A percentile compares a stretch with the other conserved stretches of the same genome.
These are phyloP conservation scores for Kluyveromyces wickerhamii DNA, from an alignment of 805 yeast species.

Conservation along the genomic window DNA sequence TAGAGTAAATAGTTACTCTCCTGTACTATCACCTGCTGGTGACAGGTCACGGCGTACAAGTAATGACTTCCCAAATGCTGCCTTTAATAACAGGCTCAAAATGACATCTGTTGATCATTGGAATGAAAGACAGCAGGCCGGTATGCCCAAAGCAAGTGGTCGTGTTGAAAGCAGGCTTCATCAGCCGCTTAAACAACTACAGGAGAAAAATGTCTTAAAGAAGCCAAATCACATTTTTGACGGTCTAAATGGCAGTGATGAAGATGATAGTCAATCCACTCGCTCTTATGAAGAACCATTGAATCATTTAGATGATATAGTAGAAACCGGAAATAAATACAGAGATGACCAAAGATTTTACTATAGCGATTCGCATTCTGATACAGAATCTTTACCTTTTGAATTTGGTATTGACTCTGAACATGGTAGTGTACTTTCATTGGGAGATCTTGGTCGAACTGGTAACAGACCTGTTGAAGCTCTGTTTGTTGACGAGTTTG, in stretches of 20 bases:
- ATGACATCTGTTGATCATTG: background rate
- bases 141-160: background rate
- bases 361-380: slow-evolving; percentile 7
- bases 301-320: background rate
- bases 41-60: slow-evolving; percentile 1
- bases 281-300: slow-evolving; percentile 5
- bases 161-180: background rate
- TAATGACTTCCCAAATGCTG: slow-evolving; percentile 5
- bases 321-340: slow-evolving; percentile 1
- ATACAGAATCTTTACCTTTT: slow-evolving; percentile 24
- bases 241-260: slow-evolving; percentile 4
- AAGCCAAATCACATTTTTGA: slow-evolving; percentile 1
- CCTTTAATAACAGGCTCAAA: slow-evolving; percentile 1
- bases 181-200: too few species aligned
- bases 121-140: background rate
- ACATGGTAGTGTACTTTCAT: slow-evolving; percentile 19
- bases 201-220: too few species aligned
- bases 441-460: slow-evolving; percentile 13
- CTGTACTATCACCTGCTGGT: background rate
- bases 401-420: slow-evolving; percentile 28
- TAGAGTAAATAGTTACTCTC: slow-evolving; percentile 3
- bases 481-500: too few species aligned
- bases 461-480: slow-evolving; percentile 2
- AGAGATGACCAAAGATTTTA: background rate
- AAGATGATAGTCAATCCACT: slow-evolving; percentile 1